phyloP scores from a whole-genome alignment of 306 rosid species.

The Glycine soja region DNA sequence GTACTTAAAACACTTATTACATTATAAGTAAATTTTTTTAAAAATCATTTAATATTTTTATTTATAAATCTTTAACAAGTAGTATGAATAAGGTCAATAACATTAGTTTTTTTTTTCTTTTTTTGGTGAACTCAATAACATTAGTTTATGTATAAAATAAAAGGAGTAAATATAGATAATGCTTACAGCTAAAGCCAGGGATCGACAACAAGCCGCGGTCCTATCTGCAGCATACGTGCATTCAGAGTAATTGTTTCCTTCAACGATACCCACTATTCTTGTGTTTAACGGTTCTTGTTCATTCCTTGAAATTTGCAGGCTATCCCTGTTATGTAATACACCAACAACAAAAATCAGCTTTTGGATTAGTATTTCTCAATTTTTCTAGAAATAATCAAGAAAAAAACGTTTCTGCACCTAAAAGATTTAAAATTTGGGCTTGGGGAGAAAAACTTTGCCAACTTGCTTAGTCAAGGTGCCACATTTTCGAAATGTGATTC shows the following conservation, averaged over 20 bases:
- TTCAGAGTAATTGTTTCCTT: conserved; percentile 51
- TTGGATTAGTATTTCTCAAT: not conserved
- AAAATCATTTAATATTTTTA: too few species aligned
- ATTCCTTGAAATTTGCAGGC: conserved; percentile 69
- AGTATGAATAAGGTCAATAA: not conserved
- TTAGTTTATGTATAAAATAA: not conserved
- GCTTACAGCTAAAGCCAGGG: conserved; percentile 83
- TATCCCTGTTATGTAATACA: conserved; percentile 66
- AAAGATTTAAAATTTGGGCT: not conserved
- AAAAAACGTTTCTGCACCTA: not conserved
- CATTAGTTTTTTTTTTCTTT: too few species aligned
- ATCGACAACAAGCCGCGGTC: conserved; percentile 72
- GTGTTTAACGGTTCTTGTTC: conserved; percentile 53
- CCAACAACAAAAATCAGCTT: not conserved
- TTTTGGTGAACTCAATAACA: not conserved
- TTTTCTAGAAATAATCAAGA: not conserved
- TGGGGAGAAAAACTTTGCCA: not conserved
- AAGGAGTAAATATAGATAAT: not conserved
- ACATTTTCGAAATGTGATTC: conserved; percentile 31
- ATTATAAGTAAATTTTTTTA: not conserved
- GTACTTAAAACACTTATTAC: not conserved
- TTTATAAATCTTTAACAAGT: not conserved
- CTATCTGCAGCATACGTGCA: conserved; percentile 73
- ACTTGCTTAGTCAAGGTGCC: conserved; percentile 13
- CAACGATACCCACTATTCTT: conserved; percentile 46